phyloP scores from a whole-genome alignment of 139 green algal genomes.

The Zygnema circumcarinatum region DNA sequence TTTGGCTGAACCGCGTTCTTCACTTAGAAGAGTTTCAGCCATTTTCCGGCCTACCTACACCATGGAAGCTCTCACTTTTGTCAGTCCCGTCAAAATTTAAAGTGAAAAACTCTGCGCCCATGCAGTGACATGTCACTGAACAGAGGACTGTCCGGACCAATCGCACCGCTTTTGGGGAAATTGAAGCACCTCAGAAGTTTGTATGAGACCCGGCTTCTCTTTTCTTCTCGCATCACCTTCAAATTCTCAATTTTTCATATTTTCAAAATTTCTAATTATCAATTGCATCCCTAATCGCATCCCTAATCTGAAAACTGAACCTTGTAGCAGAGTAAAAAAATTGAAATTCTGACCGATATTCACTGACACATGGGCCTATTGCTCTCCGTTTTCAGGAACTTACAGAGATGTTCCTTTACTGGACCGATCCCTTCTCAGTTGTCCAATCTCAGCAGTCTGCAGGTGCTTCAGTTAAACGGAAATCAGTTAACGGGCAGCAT shows the following conservation, averaged over 20 bases:
- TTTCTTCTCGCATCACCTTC: background rate
- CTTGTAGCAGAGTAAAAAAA: background rate
- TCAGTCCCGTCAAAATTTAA: no score
- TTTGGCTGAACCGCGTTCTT: no score
- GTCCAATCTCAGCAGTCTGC: background rate
- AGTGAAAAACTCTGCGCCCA: no score
- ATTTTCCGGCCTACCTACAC: no score
- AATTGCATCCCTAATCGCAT: background rate
- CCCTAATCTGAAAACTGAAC: background rate
- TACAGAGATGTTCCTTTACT: background rate
- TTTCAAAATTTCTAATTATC: background rate
- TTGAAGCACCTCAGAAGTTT: background rate
- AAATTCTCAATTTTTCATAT: background rate
- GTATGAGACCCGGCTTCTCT: background rate
- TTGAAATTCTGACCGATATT: background rate
- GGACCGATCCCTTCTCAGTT: background rate
- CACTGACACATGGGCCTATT: background rate
- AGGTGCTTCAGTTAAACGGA: constrained; percentile 6
- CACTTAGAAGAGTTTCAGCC: no score
- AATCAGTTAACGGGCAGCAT: constrained; percentile 21
- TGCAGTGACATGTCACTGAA: background rate
- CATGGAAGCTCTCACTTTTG: no score
- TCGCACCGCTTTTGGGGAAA: background rate
- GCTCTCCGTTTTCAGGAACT: background rate
- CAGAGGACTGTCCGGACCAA: background rate